Evolutionary conservation across 2,329 filamentous ascomycete species (phyloP).

Genomic region (Raffaelea albimanens): DNA sequence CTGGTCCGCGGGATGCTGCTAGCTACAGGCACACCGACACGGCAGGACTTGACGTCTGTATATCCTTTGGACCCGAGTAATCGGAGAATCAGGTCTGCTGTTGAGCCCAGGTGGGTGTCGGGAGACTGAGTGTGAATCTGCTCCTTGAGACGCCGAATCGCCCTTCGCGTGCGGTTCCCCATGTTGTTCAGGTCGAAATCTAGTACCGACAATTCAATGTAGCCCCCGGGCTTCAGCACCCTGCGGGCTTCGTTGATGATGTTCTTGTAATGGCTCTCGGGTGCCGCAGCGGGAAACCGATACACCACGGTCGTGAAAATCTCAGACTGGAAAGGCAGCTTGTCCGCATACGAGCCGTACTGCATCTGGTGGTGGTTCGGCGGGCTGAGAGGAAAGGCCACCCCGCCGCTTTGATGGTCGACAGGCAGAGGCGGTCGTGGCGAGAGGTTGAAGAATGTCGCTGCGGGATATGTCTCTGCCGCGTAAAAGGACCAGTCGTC

Average conservation of each 20-base stretch:
- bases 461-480: constrained; percentile 66
- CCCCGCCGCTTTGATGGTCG: constrained; percentile 30
- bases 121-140: constrained; percentile 52
- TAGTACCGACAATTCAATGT: constrained; percentile 68
- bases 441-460: constrained; percentile 68
- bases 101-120: constrained; percentile 50
- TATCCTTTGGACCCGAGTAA: constrained; percentile 63
- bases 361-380: constrained; percentile 69
- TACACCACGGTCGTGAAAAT: constrained; percentile 71
- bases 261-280: constrained; percentile 59
- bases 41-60: constrained; percentile 62
- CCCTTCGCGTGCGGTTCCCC: constrained; percentile 60
- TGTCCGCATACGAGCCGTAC: constrained; percentile 50
- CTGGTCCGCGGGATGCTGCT: constrained; percentile 29
- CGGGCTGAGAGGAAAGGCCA: constrained; percentile 46
- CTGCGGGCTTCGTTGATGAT: constrained; percentile 67
- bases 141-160: constrained; percentile 63
- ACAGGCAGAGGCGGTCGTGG: constrained; percentile 42
- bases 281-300: constrained; percentile 63
- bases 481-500: constrained; percentile 84
- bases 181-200: constrained; percentile 78
- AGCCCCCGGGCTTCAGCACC: constrained; percentile 68
- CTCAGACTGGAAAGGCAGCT: constrained; percentile 66
- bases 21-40: constrained; percentile 68
- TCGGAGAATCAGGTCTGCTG: constrained; percentile 52